These are phyloP conservation scores for Apophysomyces elegans DNA, from an alignment of 371 early-diverging fungal species.

Conservation along the genomic window DNA sequence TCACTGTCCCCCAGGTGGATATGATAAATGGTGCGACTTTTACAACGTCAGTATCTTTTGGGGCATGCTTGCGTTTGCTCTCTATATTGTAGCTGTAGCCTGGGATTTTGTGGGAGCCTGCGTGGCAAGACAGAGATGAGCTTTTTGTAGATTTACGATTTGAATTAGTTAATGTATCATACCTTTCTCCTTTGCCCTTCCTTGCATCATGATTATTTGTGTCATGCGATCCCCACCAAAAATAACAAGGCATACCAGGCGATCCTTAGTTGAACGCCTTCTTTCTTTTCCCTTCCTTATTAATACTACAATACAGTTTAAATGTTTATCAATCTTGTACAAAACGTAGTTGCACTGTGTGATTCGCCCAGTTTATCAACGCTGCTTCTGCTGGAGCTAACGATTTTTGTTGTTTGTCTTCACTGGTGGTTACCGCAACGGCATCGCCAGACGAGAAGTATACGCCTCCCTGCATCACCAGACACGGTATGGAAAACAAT, in stretches of 20 bases:
- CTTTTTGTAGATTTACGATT: not conserved
- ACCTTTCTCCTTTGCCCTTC: not conserved
- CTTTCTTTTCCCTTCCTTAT: not conserved
- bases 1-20: slow-evolving; percentile 49
- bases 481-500: slow-evolving; percentile 17
- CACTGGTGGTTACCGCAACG: slow-evolving; percentile 22
- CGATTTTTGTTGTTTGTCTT: slow-evolving; percentile 18
- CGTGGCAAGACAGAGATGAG: slow-evolving; percentile 11
- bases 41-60: slow-evolving; percentile 64
- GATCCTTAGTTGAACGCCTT: not conserved
- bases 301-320: not conserved
- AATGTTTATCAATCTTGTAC: not conserved
- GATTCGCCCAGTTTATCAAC: slow-evolving; percentile 19
- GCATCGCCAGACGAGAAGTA: slow-evolving; percentile 15
- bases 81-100: slow-evolving; percentile 47
- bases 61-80: slow-evolving; percentile 51
- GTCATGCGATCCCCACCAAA: slow-evolving; percentile 1
- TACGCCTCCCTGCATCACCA: slow-evolving; percentile 14
- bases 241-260: slow-evolving; percentile 2
- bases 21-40: slow-evolving; percentile 56
- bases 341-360: not conserved
- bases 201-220: not conserved
- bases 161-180: not conserved
- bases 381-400: slow-evolving; percentile 17
- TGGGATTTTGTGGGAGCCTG: slow-evolving; percentile 61